Percentiles rank a stretch among this genome's conserved stretches.
Evolutionary conservation across 495 filamentous ascomycete genomes (phyloP).

Genomic region (Tuber brumale): DNA sequence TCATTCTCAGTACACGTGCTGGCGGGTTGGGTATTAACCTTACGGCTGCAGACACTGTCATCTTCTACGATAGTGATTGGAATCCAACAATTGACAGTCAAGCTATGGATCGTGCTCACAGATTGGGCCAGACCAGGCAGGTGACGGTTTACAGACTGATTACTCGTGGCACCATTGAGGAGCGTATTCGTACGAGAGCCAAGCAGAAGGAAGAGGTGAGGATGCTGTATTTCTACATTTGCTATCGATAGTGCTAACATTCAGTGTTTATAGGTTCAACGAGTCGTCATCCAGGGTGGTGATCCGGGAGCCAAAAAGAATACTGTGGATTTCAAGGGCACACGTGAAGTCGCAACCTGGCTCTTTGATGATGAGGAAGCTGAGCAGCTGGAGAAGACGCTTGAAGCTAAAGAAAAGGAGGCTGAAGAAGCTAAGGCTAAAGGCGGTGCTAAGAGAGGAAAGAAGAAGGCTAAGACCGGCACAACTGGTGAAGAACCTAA

Average conservation of each 20-base stretch:
- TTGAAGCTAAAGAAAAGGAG: constrained; percentile 40
- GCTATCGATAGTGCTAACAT: constrained; percentile 6
- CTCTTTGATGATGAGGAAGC: constrained; percentile 41
- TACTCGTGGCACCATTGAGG: constrained; percentile 93
- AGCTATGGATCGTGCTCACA: constrained; percentile 98
- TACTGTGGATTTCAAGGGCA: constrained; percentile 51
- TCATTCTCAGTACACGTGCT: constrained; percentile 89
- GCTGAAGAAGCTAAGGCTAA: constrained; percentile 40
- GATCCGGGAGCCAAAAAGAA: constrained; percentile 56
- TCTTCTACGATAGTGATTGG: constrained; percentile 99
- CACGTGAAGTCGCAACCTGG: constrained; percentile 41
- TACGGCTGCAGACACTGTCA: constrained; percentile 82
- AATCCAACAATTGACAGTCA: constrained; percentile 98
- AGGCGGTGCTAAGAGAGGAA: constrained; percentile 50
- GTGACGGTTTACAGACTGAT: constrained; percentile 97
- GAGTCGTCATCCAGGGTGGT: constrained; percentile 92
- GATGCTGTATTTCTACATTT: background rate
- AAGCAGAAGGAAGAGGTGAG: constrained; percentile 84
- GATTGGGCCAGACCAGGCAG: constrained; percentile 91
- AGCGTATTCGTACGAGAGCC: constrained; percentile 94
- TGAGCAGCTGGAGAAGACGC: constrained; percentile 46
- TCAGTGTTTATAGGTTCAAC: constrained; percentile 58
- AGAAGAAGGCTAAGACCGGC: constrained; percentile 55
- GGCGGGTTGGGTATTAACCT: constrained; percentile 98
- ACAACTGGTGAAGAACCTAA: constrained; percentile 39